Conservation (phyloP, 306 rosid species). For the Pyrus bretschneideri region DNA sequence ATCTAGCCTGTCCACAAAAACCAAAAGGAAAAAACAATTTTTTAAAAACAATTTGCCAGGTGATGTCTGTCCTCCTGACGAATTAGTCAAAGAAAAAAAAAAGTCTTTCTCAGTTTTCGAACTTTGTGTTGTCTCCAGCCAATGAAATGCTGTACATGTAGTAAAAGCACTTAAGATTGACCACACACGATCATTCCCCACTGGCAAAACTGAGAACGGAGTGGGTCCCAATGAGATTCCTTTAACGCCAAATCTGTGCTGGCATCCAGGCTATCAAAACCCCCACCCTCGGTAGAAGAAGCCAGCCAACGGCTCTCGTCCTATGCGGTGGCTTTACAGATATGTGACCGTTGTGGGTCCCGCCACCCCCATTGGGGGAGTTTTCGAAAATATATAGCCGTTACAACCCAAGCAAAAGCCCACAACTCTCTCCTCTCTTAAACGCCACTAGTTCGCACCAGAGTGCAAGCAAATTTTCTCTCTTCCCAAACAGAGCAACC, state of each 20-base stretch:
- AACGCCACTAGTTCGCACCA: not conserved
- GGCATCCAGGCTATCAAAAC: slow-evolving; percentile 33
- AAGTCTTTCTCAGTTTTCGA: too few relatives aligned
- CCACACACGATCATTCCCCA: not conserved
- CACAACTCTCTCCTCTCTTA: not conserved
- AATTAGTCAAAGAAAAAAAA: not conserved
- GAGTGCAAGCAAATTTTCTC: not conserved
- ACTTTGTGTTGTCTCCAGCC: not conserved
- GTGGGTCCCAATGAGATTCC: slow-evolving; percentile 23
- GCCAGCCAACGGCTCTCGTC: slow-evolving; percentile 32
- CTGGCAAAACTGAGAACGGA: not conserved
- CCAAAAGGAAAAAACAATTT: not conserved
- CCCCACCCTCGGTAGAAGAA: slow-evolving; percentile 9
- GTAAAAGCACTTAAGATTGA: not conserved
- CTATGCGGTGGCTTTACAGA: slow-evolving; percentile 34
- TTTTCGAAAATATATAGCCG: slow-evolving; percentile 23
- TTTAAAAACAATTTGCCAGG: not conserved
- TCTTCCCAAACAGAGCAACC: not conserved
- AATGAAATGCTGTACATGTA: not conserved
- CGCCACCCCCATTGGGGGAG: not conserved
- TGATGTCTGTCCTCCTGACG: not conserved
- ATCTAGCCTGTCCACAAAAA: not conserved
- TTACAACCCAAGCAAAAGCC: not conserved
- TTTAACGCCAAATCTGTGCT: slow-evolving; percentile 12
- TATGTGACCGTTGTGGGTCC: slow-evolving; percentile 38